Evolutionary conservation across 805 yeast species (phyloP), one percentile per base, ranked within the genome.

Genomic region (Starmerella etchellsii): DNA sequence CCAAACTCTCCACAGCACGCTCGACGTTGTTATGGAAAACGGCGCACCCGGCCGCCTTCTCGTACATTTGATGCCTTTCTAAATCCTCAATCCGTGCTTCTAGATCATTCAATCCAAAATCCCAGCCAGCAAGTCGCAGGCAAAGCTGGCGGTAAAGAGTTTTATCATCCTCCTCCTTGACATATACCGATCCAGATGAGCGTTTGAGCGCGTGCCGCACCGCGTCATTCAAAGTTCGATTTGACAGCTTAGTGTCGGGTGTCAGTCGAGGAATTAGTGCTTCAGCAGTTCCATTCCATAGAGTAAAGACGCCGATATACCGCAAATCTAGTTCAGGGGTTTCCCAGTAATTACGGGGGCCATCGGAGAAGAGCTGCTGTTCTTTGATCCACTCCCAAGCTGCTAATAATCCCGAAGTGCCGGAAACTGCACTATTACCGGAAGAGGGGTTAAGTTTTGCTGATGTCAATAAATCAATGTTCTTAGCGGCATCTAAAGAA

Each of bases 21-120:
- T 73, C 69, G 2, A 88, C 81, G 57, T 85, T 82, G 6, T 94
- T 95, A 56, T 83, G 88, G 59, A 88, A 88, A 0, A 85, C 87
- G 0, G 96, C 96, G 94, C 95, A 83, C 0, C 94, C 97, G 1
- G 96, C 98, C 1, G 98, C 97, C 55, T 88, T 78, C 46, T 85
- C 94, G 47, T 71, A 71, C 44, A 73, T 70, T 0, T 81, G 85
- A 14, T 64, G 58, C 0, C 63, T 59, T 19, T 78, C 73, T 31
- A 88, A 65, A 31, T 67, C 65, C 19, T 63, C 61, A 30, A 81
- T 68, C 46, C 78, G 76, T 30, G 71, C 75, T 49, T 85, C 94
- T 46, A 84, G 69, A 55, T 83, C 94, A 21, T 71, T 64, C 15
- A 73, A 71, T 2, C 84, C 76, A 52, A 82, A 76, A 52, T 82